Evolutionary conservation across 768 basidiomycete species (phyloP), one percentile per base, ranked within the genome.

Genomic region (Cystobasidiopsis lactophilus): DNA sequence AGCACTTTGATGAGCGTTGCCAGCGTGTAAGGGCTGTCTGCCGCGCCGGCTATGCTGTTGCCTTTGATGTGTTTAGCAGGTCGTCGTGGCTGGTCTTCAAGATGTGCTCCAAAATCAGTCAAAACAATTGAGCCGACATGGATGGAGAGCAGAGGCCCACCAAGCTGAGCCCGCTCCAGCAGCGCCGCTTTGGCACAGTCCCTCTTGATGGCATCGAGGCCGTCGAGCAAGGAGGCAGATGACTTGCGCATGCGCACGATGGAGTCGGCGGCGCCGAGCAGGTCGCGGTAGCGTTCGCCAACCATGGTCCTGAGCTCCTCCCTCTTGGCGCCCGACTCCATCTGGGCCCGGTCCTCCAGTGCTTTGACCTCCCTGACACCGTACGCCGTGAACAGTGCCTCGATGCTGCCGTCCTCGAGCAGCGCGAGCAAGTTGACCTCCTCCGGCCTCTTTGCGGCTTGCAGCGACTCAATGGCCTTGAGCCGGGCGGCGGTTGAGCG

Each of bases 271-370:
- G 62, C 62, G 3, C 60, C 52, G 11, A 63, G 52, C 4, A 63
- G 45, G 45, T 63, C 62, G n/a, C 62, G 56, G 31, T 63, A 63
- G 10, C 62, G 59, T 51, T 63, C 62, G 23, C 62, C 62, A 38
- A 63, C 62, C 62, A 63, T 63, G 1, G 60, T 58, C 5, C 59
- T 19, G 3, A 63, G 57, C 33, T 63, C 60, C 16, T 58, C 62
- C 7, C 59, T 56, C 40, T 63, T 63, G 38, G 53, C 54, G 2
- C 54, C 59, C 19, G 56, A 55, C 27, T 53, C 59, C 18, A n/a
- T 54, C 58, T 50, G 52, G 7, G 59, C 59, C 2, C 59, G 49
- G 24, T 58, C 51, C 45, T 60, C 62, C 5, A 63, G 41, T 33
- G 46, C 57, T n/a, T 57, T 55, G 13, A 63, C 62, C 27, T 63